Base-by-base conservation (phyloP, 805 yeast species). In the Wickerhamiella allomyrinae region DNA sequence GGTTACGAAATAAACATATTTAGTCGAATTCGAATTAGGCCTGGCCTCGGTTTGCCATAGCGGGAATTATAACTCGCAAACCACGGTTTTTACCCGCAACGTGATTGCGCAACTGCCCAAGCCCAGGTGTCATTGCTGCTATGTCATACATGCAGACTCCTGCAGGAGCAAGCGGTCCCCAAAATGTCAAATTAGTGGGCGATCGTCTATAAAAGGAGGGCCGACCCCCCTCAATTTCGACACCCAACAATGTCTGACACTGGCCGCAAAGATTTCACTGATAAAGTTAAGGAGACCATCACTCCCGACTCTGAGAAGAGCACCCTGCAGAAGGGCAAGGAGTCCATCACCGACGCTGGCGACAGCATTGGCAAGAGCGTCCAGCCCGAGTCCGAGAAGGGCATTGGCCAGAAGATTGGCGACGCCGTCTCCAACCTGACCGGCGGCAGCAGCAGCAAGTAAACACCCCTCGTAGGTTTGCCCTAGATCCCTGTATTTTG, bases 211-310 rank as follows among this genome's bases (percentile, higher is more conserved):
- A 46, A 24, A 46, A 43, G 29, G 35, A 8, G 14, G 14, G 31
- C 8, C 15, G 22, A 17, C 20, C 19, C 37, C 15, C 25, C 4
- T 24, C 10, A 2, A 10, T 11, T 66, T 57, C 85, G 85, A 59
- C 40, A 37, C 10, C 23, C 19, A 37, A 47, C 44, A 41, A 52
- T 52, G 56, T 49, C 53, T 44, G 56, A 52, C 46, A 27, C 70
- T 47, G 81, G 79, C 56, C 80, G 94, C 79, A 84, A 85, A 65
- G 67, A 73, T 59, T 70, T 84, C 58, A 52, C 76, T 50, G 78
- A 79, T 60, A 82, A 84, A 65, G 66, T 73, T 51, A 45, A 71
- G 45, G 94, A 84, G 68, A 56, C 71, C 34, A 46, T 78, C 29
- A 79, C 71, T 50, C 94, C 94, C 52, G 77, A 84, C 47, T 61